A percentile compares a stretch with the other conserved stretches of the same genome.
Evolutionary conservation across 768 basidiomycete genomes (phyloP).

Genomic region (Phaeotremella skinneri): DNA sequence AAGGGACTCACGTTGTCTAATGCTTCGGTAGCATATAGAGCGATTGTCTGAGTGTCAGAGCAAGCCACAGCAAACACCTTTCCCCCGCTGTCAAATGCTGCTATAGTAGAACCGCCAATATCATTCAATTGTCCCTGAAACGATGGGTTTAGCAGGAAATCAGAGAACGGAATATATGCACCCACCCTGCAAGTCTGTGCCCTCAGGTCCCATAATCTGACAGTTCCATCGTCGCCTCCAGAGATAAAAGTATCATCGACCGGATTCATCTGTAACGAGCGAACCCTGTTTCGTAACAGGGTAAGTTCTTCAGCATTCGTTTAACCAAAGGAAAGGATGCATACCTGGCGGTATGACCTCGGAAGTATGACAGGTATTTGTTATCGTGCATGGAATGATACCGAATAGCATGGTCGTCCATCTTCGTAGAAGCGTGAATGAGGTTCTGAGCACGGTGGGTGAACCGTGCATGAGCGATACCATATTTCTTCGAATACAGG

Average conservation of each 20-base stretch:
- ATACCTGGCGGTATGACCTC: conserved; percentile 75
- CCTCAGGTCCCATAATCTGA: conserved; percentile 93
- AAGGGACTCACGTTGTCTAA: conserved; percentile 40
- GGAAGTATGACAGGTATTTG: conserved; percentile 92
- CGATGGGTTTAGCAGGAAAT: conserved; percentile 1
- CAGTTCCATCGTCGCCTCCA: conserved; percentile 87
- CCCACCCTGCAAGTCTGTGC: conserved; percentile 64
- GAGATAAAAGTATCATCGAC: conserved; percentile 95
- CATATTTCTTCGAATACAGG: conserved; percentile 91
- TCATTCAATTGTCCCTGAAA: conserved; percentile 42
- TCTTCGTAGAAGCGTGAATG: conserved; percentile 88
- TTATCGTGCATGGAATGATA: conserved; percentile 96
- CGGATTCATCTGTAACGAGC: conserved; percentile 87
- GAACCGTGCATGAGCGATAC: conserved; percentile 88
- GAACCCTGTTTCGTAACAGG: conserved; percentile 57
- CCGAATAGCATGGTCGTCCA: conserved; percentile 81
- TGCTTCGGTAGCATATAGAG: conserved; percentile 33
- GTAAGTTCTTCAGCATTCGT: not conserved
- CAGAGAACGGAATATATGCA: not conserved
- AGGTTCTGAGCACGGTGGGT: conserved; percentile 86
- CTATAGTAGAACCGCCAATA: conserved; percentile 45
- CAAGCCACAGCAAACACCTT: conserved; percentile 44
- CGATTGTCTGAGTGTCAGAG: conserved; percentile 35
- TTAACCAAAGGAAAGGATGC: conserved; percentile 12
- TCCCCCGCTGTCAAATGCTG: conserved; percentile 44